Evolutionary conservation across 176 grass and related monocot genomes (phyloP).

Genomic region (Saccharum spontaneum): DNA sequence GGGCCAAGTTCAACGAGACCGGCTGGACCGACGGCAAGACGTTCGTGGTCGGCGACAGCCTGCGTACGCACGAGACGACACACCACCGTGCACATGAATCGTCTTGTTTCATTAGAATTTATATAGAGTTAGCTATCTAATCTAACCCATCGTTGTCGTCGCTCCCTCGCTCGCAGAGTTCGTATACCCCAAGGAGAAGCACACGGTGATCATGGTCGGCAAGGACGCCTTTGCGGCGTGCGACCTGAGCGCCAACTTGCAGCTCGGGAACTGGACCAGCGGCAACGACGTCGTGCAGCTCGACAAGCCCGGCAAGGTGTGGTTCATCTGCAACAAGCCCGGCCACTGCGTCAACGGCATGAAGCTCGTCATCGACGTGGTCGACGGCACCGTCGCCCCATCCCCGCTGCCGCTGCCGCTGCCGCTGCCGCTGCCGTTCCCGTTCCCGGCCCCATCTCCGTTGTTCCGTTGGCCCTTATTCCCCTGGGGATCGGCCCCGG

Average conservation of each 20-base stretch:
- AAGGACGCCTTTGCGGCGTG: background rate
- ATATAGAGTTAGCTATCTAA: too few species aligned
- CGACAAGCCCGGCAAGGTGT: background rate
- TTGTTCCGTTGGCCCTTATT: too few species aligned
- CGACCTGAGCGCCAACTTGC: background rate
- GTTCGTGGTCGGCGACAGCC: constrained; percentile 9
- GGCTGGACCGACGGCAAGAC: background rate
- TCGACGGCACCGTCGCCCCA: background rate
- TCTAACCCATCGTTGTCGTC: too few species aligned
- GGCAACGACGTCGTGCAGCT: background rate
- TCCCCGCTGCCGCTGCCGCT: background rate
- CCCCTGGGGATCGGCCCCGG: too few species aligned
- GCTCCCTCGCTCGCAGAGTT: background rate
- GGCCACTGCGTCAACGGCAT: background rate
- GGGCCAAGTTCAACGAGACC: background rate
- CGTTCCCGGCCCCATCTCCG: too few species aligned
- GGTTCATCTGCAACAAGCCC: background rate
- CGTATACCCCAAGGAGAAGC: background rate
- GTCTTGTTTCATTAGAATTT: background rate
- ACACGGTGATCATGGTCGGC: background rate
- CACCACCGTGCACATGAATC: too few species aligned
- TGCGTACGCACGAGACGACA: background rate
- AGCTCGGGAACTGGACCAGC: background rate
- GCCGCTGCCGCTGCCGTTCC: background rate
- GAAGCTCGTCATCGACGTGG: constrained; percentile 12